Percentiles rank a stretch among this genome's conserved stretches.
Evolutionary conservation across 257 asterid genomes (phyloP).

Genomic region (Henckelia pumila): DNA sequence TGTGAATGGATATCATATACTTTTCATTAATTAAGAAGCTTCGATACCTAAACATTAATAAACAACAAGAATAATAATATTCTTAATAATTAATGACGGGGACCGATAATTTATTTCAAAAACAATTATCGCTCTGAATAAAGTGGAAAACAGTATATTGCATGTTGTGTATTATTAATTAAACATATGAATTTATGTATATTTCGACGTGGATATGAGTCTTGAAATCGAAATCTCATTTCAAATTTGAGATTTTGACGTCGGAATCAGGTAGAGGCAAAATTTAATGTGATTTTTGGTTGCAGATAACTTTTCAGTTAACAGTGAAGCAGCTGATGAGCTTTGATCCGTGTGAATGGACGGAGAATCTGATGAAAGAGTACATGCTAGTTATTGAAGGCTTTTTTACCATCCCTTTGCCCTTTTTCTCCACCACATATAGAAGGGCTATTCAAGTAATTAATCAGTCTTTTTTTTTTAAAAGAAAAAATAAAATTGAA

Average conservation of each 20-base stretch:
- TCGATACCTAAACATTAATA: slow-evolving; percentile 22
- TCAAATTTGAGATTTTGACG: too few species aligned
- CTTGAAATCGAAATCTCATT: too few species aligned
- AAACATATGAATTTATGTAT: too few species aligned
- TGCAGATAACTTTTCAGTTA: slow-evolving; percentile 89
- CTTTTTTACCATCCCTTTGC: slow-evolving; percentile 79
- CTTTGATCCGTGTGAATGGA: slow-evolving; percentile 98
- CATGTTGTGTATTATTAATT: too few species aligned
- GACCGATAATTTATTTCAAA: neutral
- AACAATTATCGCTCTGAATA: too few species aligned
- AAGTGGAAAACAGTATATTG: too few species aligned
- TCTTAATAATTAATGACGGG: neutral
- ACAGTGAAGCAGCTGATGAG: slow-evolving; percentile 97
- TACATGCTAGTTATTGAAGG: slow-evolving; percentile 98
- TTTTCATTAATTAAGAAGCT: slow-evolving; percentile 26
- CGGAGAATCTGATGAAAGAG: slow-evolving; percentile 93
- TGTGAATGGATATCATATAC: slow-evolving; percentile 22
- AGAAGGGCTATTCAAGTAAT: slow-evolving; percentile 83
- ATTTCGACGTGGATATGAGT: too few species aligned
- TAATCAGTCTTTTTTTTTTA: too few species aligned
- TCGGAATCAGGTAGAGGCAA: too few species aligned
- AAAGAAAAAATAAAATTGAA: too few species aligned
- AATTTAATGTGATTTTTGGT: too few species aligned
- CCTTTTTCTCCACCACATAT: slow-evolving; percentile 81
- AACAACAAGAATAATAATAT: neutral